Evolutionary conservation across 2,329 filamentous ascomycete genomes (phyloP), one percentile per base, ranked within the genome.

Genomic region (Cordyceps pruinosa): DNA sequence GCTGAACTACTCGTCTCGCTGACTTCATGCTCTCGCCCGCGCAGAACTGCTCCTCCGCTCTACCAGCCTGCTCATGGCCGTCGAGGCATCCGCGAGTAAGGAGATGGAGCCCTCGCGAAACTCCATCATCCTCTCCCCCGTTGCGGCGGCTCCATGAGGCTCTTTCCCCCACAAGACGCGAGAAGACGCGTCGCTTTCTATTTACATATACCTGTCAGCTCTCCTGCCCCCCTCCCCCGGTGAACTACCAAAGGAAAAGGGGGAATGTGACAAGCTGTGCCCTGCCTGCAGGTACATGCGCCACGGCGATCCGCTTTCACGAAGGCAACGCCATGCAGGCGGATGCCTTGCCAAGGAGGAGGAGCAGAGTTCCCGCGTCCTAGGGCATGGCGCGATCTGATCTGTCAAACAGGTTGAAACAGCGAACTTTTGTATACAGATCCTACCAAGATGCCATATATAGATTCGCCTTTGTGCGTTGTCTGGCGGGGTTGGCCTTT

Each of bases 21-120:
- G 35, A 4, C n/a, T 30, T 21, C 3, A 10, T 13, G 10, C 6
- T 17, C 21, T 45, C 15, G 1, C 4, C 23, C 17, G 17, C 26
- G 13, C 19, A 57, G 47, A 57, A 30, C 41, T 57, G 6, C 25
- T 52, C 6, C 30, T 57, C 4, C 55, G 46, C 28, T 51, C 55
- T 23, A 52, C 55, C 37, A 57, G 47, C n/a, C 47, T 57, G 30
- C 25, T 57, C 10, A 49, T 57, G 23, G 55, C 55, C 13, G 55
- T 57, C 10, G 55, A 57, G 19, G 47, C 35, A 25, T 46, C 55
- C n/a, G 19, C 23, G 17, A 30, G 19, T 10, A 26, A 50, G 55
- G 39, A 51, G 46, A 28, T 37, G 19, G 45, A 57, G 37, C 46
- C 54, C 5, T 48, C 25, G 21, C 46, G 13, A 19, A 57, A 52